Percentiles rank a stretch among this genome's conserved stretches.
Evolutionary conservation across 768 basidiomycete genomes (phyloP).

Genomic region (Agrocybe pediades): DNA sequence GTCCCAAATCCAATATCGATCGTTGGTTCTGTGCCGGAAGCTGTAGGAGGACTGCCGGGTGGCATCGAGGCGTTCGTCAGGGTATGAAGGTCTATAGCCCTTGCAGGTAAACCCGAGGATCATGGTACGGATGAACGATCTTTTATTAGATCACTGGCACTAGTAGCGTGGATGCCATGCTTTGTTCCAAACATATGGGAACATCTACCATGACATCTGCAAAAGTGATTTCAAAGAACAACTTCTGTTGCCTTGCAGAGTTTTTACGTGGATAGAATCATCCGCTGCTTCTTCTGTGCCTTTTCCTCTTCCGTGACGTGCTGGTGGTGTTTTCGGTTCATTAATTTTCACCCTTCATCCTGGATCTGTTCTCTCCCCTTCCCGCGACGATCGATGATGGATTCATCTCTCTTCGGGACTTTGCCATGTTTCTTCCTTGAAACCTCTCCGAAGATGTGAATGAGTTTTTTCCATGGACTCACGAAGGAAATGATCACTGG

Average conservation of each 20-base stretch:
- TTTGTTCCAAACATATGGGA: conserved; percentile 15
- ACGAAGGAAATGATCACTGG: conserved; percentile 26
- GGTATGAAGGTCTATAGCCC: no score
- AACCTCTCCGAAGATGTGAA: conserved; percentile 16
- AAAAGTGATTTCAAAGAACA: conserved; percentile 25
- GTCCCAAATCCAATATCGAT: no score
- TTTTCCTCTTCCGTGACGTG: conserved; percentile 21
- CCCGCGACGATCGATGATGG: conserved; percentile 32
- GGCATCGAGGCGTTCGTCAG: no score
- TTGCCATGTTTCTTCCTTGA: conserved; percentile 11
- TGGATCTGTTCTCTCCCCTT: conserved; percentile 30
- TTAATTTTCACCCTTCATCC: conserved; percentile 21
- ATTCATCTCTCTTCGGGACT: conserved; percentile 13
- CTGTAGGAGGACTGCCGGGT: no score
- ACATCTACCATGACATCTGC: conserved; percentile 15
- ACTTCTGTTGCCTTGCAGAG: conserved; percentile 22
- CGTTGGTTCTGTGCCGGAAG: no score
- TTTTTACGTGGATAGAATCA: conserved; percentile 27
- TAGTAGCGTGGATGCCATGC: conserved; percentile 30
- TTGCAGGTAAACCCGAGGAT: conserved; percentile 36
- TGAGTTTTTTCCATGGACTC: conserved; percentile 21
- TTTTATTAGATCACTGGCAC: conserved; percentile 20
- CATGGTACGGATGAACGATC: conserved; percentile 20
- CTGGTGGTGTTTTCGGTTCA: conserved; percentile 16
- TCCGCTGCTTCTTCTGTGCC: conserved; percentile 24